Conservation (phyloP, 768 basidiomycete species). For the Pilatotrama ljubarskyi region DNA sequence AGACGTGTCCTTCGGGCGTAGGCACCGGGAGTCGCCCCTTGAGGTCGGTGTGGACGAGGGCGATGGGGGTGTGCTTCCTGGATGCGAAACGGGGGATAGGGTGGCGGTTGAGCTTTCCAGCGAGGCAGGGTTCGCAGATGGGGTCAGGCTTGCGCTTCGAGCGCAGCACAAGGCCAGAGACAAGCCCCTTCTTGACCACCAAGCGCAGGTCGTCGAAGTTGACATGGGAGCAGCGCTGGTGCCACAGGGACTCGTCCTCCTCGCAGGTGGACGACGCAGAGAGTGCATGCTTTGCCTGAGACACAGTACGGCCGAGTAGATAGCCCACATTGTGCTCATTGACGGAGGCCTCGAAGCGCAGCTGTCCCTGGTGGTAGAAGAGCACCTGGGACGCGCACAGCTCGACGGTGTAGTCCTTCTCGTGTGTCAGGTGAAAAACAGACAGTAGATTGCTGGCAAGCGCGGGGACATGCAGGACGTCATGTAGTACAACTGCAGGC, state of each 20-base stretch:
- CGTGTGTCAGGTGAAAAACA: no score
- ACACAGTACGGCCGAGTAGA: conserved; percentile 24
- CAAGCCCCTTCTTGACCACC: conserved; percentile 19
- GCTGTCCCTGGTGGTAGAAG: conserved; percentile 12
- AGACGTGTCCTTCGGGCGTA: conserved; percentile 10
- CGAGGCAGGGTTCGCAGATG: conserved; percentile 16
- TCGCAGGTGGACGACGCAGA: conserved; percentile 26
- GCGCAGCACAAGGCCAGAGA: conserved; percentile 28
- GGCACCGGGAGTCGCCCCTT: conserved; percentile 17
- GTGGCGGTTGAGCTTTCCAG: conserved; percentile 27
- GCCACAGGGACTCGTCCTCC: no score
- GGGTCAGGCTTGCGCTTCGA: conserved; percentile 17
- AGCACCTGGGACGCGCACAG: neutral
- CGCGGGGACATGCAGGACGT: no score
- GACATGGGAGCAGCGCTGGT: conserved; percentile 33
- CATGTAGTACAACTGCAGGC: no score
- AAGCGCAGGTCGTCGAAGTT: conserved; percentile 25
- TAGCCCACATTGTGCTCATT: conserved; percentile 27
- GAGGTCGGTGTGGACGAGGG: conserved; percentile 20
- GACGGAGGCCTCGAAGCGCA: conserved; percentile 24
- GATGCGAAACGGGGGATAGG: conserved; percentile 13
- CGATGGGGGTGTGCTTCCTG: neutral
- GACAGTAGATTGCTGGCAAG: no score
- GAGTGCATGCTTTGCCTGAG: neutral
- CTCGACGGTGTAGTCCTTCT: neutral